Percentiles rank a stretch among this genome's conserved stretches.
Conservation (phyloP, 352 stramenopile species). For the Phytophthora pistaciae region DNA sequence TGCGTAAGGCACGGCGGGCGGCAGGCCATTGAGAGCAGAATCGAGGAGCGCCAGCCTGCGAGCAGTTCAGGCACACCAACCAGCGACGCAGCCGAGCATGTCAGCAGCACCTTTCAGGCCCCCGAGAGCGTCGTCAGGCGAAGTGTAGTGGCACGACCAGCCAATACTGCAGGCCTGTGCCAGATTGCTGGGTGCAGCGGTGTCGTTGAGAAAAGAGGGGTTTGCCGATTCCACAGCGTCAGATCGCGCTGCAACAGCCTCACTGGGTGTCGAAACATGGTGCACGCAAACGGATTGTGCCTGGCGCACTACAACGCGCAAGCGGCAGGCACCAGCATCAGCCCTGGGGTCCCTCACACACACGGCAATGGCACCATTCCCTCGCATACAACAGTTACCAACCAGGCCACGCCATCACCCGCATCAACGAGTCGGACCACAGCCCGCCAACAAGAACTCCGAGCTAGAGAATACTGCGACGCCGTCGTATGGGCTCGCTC, state of each 20-base stretch:
- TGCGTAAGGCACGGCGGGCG: slow-evolving; percentile 1
- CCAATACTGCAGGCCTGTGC: neutral
- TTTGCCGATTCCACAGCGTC: slow-evolving; percentile 13
- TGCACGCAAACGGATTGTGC: slow-evolving; percentile 2
- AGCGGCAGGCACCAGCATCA: neutral
- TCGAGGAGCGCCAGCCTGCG: neutral
- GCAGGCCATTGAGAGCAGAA: neutral
- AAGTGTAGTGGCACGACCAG: neutral
- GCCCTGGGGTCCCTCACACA: neutral
- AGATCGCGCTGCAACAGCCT: slow-evolving; percentile 5
- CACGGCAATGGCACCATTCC: neutral
- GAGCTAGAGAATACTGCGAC: slow-evolving; percentile 16
- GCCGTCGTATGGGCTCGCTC: neutral
- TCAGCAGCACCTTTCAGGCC: neutral
- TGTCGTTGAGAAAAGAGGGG: neutral
- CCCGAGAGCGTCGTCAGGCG: neutral
- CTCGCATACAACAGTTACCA: neutral
- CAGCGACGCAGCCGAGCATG: neutral
- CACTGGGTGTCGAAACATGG: slow-evolving; percentile 6
- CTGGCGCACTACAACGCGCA: slow-evolving; percentile 7
- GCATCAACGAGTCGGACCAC: neutral
- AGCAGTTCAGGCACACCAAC: neutral
- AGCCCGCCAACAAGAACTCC: slow-evolving; percentile 13
- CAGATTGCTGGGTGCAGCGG: neutral
- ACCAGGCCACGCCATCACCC: neutral